Evolutionary conservation across 2,329 filamentous ascomycete genomes (phyloP).

Genomic region (Colletotrichum caudatum): DNA sequence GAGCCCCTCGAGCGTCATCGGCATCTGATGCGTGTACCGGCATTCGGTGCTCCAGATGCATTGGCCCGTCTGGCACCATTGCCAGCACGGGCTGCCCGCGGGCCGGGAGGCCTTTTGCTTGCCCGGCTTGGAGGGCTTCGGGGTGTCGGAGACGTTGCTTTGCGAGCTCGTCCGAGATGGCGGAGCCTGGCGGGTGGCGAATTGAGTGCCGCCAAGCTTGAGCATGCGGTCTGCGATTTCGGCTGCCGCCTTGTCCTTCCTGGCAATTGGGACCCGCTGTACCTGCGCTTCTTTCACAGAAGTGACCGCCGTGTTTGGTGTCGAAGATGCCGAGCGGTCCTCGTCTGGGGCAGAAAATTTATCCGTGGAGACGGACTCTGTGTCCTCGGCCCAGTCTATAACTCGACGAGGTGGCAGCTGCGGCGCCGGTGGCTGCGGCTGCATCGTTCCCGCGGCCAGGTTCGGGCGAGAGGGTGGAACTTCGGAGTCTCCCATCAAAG

Average conservation of each 20-base stretch:
- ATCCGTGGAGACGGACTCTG: slow-evolving; percentile 34
- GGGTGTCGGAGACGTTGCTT: neutral
- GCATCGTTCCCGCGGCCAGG: neutral
- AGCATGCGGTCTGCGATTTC: slow-evolving; percentile 25
- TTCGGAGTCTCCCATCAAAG: neutral
- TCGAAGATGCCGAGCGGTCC: slow-evolving; percentile 19
- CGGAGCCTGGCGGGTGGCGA: neutral
- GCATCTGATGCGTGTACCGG: slow-evolving; percentile 62
- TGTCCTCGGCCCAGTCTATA: slow-evolving; percentile 39
- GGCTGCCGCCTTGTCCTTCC: slow-evolving; percentile 16
- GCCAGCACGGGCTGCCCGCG: slow-evolving; percentile 52
- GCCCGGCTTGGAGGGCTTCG: slow-evolving; percentile 10
- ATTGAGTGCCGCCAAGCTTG: slow-evolving; percentile 22
- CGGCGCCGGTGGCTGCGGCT: neutral
- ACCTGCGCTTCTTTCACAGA: neutral
- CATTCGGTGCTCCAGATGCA: slow-evolving; percentile 61
- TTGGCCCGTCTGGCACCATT: slow-evolving; percentile 62
- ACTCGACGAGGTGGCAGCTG: neutral
- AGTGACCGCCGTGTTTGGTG: slow-evolving; percentile 4
- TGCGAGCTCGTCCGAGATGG: slow-evolving; percentile 1
- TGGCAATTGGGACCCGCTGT: neutral
- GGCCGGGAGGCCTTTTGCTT: slow-evolving; percentile 27
- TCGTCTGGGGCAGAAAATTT: slow-evolving; percentile 30
- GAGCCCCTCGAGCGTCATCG: slow-evolving; percentile 55
- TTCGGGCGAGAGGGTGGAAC: neutral